These are phyloP conservation scores for Colletotrichum simmondsii DNA, from an alignment of 2,329 filamentous ascomycete species.

Conservation along the genomic window DNA sequence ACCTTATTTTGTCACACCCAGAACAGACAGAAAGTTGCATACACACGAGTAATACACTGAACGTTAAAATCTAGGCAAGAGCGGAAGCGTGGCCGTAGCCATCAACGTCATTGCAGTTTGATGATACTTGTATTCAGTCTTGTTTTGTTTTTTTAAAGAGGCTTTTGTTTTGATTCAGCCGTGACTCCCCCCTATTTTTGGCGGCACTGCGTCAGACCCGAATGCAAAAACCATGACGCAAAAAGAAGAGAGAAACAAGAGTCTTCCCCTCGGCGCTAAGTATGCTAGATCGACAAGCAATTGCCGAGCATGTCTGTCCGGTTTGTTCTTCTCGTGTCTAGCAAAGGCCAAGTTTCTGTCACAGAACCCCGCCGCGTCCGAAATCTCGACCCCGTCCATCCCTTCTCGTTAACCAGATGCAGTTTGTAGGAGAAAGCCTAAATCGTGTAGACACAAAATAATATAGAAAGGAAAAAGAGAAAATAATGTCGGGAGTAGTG, in stretches of 20 bases:
- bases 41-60: background rate
- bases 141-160: conserved; percentile 5
- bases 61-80: too few species aligned
- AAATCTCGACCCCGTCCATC: background rate
- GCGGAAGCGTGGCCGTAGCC: background rate
- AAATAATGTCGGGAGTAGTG: conserved; percentile 14
- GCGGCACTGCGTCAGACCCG: background rate
- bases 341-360: background rate
- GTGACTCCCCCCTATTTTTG: conserved; percentile 13
- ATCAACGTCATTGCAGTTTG: background rate
- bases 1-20: background rate
- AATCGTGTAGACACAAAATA: conserved; percentile 29
- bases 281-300: background rate
- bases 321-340: background rate
- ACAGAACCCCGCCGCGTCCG: conserved; percentile 2
- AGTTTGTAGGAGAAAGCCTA: conserved; percentile 18
- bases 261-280: conserved; percentile 1
- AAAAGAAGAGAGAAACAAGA: background rate
- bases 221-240: conserved; percentile 3
- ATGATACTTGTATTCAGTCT: conserved; percentile 29
- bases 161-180: conserved; percentile 7
- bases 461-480: background rate
- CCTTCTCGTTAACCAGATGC: conserved; percentile 16
- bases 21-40: background rate
- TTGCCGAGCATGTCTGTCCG: background rate